Conservation (phyloP, 225 moss, liverwort and hornwort species). For the Pleurozium schreberi region DNA sequence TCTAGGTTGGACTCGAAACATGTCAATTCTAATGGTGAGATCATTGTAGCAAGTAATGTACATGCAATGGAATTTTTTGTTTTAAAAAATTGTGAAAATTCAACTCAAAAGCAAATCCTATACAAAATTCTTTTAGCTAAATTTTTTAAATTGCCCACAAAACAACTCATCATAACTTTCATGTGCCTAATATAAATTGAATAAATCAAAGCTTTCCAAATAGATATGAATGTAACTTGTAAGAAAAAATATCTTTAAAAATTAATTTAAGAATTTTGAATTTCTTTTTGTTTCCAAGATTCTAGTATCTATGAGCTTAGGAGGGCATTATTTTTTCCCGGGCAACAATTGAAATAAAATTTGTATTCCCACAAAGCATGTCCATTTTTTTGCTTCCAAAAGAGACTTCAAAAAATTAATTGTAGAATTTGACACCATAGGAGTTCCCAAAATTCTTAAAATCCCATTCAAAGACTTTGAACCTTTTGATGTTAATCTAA, state of each 20-base stretch:
- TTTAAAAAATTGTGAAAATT: background rate
- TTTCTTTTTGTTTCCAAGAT: rapidly evolving
- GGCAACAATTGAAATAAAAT: background rate
- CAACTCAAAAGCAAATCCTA: background rate
- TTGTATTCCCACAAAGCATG: rapidly evolving
- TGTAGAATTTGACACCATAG: background rate
- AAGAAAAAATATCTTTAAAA: too few species aligned
- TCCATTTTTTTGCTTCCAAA: background rate
- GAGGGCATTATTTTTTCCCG: rapidly evolving
- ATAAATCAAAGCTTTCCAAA: background rate
- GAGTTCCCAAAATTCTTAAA: background rate
- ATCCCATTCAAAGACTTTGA: background rate
- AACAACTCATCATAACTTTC: background rate
- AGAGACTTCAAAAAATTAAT: background rate
- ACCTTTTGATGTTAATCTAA: background rate
- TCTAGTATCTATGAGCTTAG: background rate
- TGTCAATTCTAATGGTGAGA: background rate
- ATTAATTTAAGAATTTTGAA: background rate
- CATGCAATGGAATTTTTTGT: background rate
- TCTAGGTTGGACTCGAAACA: background rate
- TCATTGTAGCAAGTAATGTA: background rate
- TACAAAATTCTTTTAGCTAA: background rate
- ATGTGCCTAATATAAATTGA: background rate
- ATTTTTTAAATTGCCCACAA: background rate
- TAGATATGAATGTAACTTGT: background rate